Conservation (phyloP, 2,329 filamentous ascomycete genomes). For the Fonsecaea multimorphosa region DNA sequence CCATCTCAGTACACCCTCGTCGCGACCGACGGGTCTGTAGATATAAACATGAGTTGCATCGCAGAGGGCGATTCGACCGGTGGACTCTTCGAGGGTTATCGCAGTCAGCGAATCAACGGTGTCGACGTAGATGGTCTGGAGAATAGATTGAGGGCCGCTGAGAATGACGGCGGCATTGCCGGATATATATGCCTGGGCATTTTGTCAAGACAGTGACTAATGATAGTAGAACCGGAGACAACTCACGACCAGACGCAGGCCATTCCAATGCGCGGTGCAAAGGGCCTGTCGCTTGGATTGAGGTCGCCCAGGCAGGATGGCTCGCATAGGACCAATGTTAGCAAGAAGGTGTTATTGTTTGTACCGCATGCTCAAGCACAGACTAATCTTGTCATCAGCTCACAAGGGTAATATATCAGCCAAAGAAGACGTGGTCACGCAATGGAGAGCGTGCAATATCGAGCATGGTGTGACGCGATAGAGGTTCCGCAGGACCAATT, state of each 20-base stretch:
- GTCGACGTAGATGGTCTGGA: conserved; percentile 92
- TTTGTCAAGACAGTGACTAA: conserved; percentile 13
- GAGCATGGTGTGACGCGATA: conserved; percentile 5
- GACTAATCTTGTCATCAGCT: neutral
- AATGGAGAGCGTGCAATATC: neutral
- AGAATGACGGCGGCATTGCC: conserved; percentile 87
- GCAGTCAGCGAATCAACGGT: conserved; percentile 72
- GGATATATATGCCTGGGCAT: conserved; percentile 78
- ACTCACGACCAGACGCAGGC: conserved; percentile 73
- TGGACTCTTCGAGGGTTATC: conserved; percentile 78
- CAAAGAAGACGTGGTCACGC: neutral
- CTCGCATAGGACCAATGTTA: conserved; percentile 68
- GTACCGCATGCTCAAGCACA: conserved; percentile 13
- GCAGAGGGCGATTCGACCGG: conserved; percentile 83
- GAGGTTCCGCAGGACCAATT: neutral
- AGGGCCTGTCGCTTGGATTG: conserved; percentile 78
- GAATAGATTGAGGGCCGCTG: conserved; percentile 71
- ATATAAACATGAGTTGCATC: conserved; percentile 71
- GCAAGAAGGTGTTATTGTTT: conserved; percentile 22
- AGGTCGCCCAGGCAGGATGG: conserved; percentile 79
- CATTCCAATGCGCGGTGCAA: conserved; percentile 74
- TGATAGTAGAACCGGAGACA: conserved; percentile 15
- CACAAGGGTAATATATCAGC: conserved; percentile 1
- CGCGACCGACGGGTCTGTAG: conserved; percentile 75
- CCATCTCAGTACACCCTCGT: conserved; percentile 69